phyloP scores from a whole-genome alignment of 2,329 filamentous ascomycete genomes.

The Nemania serpens region DNA sequence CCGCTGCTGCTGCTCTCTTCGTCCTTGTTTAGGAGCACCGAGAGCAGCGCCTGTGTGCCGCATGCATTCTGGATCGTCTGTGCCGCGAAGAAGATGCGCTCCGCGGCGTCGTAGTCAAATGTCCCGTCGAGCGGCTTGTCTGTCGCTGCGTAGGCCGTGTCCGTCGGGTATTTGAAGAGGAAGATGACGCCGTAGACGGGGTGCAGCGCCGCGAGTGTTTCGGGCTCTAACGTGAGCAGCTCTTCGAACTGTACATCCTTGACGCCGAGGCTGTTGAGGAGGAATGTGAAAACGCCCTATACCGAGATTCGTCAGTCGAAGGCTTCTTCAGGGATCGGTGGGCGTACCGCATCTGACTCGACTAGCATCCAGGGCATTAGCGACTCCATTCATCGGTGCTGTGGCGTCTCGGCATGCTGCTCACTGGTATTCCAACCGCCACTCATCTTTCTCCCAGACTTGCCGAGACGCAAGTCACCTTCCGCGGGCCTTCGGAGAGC shows the following conservation, averaged over 20 bases:
- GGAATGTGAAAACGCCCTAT: slow-evolving; percentile 95
- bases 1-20: not conserved
- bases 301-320: slow-evolving; percentile 37
- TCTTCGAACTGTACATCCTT: slow-evolving; percentile 97
- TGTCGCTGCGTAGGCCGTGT: slow-evolving; percentile 62
- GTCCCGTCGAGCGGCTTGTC: slow-evolving; percentile 77
- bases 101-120: slow-evolving; percentile 76
- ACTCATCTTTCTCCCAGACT: slow-evolving; percentile 57
- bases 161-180: slow-evolving; percentile 93
- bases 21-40: slow-evolving; percentile 83
- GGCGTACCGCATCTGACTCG: slow-evolving; percentile 87
- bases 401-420: slow-evolving; percentile 35
- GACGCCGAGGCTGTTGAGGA: slow-evolving; percentile 89
- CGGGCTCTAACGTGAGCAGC: slow-evolving; percentile 83
- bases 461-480: slow-evolving; percentile 29
- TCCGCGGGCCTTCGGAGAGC: slow-evolving; percentile 1
- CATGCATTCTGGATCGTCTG: slow-evolving; percentile 99
- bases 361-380: slow-evolving; percentile 52
- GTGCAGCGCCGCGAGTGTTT: slow-evolving; percentile 70
- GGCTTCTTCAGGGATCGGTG: not conserved
- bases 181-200: slow-evolving; percentile 96
- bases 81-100: slow-evolving; percentile 87
- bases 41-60: slow-evolving; percentile 92
- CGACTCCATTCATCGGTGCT: slow-evolving; percentile 13
- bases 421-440: slow-evolving; percentile 90